Conservation (phyloP, 2,329 filamentous ascomycete genomes). For the Pseudogymnoascus sp. region DNA sequence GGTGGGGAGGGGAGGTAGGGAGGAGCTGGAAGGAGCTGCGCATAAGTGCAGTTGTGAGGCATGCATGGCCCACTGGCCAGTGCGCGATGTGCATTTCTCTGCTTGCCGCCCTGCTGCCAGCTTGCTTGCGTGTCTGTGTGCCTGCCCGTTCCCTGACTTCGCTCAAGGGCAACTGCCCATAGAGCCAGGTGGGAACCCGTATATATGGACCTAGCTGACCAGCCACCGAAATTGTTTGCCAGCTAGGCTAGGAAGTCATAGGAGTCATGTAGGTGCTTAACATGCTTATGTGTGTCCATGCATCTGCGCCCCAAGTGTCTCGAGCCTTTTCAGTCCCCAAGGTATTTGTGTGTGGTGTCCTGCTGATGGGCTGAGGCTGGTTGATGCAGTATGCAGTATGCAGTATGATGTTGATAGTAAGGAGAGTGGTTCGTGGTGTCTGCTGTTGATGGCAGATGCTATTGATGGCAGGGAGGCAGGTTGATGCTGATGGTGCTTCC, state of each 20-base stretch:
- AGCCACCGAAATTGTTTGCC: no score
- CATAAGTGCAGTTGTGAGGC: not conserved
- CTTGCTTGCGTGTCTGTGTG: not conserved
- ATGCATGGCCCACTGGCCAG: not conserved
- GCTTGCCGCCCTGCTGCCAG: not conserved
- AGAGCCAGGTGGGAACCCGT: not conserved
- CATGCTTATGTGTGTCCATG: conserved; percentile 4
- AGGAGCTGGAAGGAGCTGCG: not conserved
- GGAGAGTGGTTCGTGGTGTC: not conserved
- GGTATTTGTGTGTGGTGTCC: not conserved
- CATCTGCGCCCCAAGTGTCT: not conserved
- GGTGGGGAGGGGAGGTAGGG: not conserved
- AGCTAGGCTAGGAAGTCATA: not conserved
- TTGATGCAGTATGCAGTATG: not conserved
- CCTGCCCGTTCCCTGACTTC: not conserved
- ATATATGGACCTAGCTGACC: conserved; percentile 4
- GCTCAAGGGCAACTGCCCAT: not conserved
- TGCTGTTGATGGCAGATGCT: not conserved
- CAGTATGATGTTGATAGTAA: not conserved
- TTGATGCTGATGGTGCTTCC: not conserved
- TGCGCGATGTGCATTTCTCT: not conserved
- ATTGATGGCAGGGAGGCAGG: not conserved
- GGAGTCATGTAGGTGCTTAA: not conserved
- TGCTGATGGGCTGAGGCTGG: not conserved
- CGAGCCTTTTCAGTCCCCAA: not conserved